Base-by-base conservation (phyloP, 208 protist genomes). In the Leptomonas pyrrhocoris region DNA sequence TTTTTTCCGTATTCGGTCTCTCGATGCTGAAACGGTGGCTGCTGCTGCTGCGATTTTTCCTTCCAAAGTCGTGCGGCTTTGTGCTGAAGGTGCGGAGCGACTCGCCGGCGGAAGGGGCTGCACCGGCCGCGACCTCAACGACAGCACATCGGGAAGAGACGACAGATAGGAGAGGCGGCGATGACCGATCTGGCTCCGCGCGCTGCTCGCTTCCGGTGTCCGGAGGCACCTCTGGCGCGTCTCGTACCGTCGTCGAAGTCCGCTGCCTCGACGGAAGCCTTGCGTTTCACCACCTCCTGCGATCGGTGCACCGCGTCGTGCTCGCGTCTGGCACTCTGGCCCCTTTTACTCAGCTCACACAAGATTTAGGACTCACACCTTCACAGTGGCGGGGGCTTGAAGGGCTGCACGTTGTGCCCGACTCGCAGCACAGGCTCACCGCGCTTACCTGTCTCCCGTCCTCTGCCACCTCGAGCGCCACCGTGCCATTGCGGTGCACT, bases 261-360 rank as follows among this genome's bases (percentile, higher is more conserved):
- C 96, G 72, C 76, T 98, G 84, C 70, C 80, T 79, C 36, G 92
- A 83, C 70, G 98, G 66, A 1, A 82, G 86, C 61, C 68, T 93
- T 23, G 88, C 85, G 0, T 92, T 94, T 64, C 65, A 78, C 19
- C 81, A 93, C 58, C 73, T 94, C 16, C 69, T 88, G 16, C 66
- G 57, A 16, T 63, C 62, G 19, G 80, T 84, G 25, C 74, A 89
- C 46, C 86, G 84, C 25, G 66, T 99, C 19, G 86, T 99, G 30
- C 84, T 99, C 21, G 97, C 97, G 16, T 97, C 89, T 19, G 98
- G 98, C n/a, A 99, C 98, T 18, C 78, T 99, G 13, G 85, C 93
- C 0, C 97, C 97, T 1, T 86, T 99, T 45, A 55, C 81, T 31
- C 86, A 88, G 25, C 91, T 98, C 60, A 72, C 81, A 11, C 54